Evolutionary conservation across 306 rosid species (phyloP).

Genomic region (Vicia faba): DNA sequence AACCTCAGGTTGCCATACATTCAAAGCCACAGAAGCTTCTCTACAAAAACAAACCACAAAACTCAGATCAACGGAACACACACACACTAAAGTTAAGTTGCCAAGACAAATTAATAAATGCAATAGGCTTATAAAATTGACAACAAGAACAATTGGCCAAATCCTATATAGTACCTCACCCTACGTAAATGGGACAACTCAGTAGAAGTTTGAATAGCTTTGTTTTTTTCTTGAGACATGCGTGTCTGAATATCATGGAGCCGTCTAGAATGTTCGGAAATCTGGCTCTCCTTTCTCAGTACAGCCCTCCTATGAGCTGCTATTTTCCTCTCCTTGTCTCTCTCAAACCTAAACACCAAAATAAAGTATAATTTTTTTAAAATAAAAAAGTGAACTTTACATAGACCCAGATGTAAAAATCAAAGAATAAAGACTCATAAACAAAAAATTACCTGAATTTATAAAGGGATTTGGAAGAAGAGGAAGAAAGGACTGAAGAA

Average conservation of each 20-base stretch:
- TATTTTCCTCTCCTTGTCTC: slow-evolving; percentile 56
- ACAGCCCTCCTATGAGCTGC: slow-evolving; percentile 59
- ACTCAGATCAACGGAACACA: slow-evolving; percentile 23
- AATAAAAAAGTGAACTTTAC: slow-evolving; percentile 20
- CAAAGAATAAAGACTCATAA: not conserved
- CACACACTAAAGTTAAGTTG: not conserved
- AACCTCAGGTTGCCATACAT: slow-evolving; percentile 83
- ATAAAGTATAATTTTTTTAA: not conserved
- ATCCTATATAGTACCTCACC: slow-evolving; percentile 49
- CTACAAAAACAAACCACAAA: slow-evolving; percentile 46
- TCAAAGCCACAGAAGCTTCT: slow-evolving; percentile 80
- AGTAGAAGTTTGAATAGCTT: slow-evolving; percentile 36
- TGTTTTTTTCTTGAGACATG: slow-evolving; percentile 45
- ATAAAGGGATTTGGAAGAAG: slow-evolving; percentile 58
- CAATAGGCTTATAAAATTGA: not conserved
- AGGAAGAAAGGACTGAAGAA: not conserved
- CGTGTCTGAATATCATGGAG: slow-evolving; percentile 46
- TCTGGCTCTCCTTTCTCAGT: slow-evolving; percentile 72
- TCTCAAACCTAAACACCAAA: slow-evolving; percentile 57
- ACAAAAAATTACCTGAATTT: slow-evolving; percentile 43
- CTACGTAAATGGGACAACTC: slow-evolving; percentile 60
- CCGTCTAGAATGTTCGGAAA: slow-evolving; percentile 60
- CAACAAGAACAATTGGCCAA: not conserved
- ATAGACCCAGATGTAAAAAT: slow-evolving; percentile 14
- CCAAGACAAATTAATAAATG: not conserved